Evolutionary conservation across 495 filamentous ascomycete genomes (phyloP), one percentile per base, ranked within the genome.

Genomic region (Neurospora hispaniola): DNA sequence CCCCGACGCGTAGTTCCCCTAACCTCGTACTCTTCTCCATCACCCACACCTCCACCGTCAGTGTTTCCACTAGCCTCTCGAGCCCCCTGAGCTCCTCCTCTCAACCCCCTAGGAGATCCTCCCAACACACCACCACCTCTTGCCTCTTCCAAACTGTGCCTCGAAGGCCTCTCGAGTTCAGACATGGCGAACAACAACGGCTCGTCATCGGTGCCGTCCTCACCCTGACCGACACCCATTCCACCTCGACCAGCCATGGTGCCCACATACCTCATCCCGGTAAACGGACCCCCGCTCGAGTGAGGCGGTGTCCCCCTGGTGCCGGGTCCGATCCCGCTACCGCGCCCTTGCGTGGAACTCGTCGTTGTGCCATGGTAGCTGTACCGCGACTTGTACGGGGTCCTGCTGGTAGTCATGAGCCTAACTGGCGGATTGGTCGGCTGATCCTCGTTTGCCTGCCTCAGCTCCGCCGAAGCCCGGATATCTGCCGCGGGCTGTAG

Each of bases 131-230:
- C 41, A 39, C 85, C 83, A 38, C 86, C 86, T 71, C 88, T 77
- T 20, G 83, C 86, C 76, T 94, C 92, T 76, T 94, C 93, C 20
- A 94, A 80, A 75, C 93, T 94, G 71, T 91, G 86, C 70, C 92
- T 87, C 16, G 88, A 89, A 23, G 85, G 84, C 38, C 88, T 82
- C 69, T 89, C 90, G 73, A 96, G 88, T 76, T 97, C 93, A 72
- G 91, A 94, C 92, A 97, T 94, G 48, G 92, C 91, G 77, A 97
- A 97, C 20, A 96, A 81, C 11, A 97, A 81, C 38, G 91, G 91
- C 80, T 97, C 94, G 20, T 94, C 93, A 71, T 96, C 93, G 62
- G 80, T 76, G 2, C 86, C 87, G 11, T 84, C 83, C 69, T 85
- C 82, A 83, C 82, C 81, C 7, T 79, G 78, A 48, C 82, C 79